Percentiles rank a stretch among this genome's conserved stretches.
Conservation (phyloP, 1,284 basidiomycete genomes). For the Cryptococcus sp. region DNA sequence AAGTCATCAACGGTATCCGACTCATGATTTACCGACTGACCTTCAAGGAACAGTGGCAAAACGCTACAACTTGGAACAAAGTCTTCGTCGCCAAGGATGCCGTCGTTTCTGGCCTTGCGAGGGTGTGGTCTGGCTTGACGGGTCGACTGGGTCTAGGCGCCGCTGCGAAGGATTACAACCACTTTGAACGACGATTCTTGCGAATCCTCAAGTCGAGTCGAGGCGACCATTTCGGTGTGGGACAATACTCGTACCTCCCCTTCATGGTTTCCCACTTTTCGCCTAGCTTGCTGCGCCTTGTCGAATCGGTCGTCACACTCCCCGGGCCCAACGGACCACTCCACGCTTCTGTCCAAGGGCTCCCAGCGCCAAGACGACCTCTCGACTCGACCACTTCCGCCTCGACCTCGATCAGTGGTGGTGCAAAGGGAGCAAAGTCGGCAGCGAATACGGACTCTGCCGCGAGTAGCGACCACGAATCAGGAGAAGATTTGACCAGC, state of each 20-base stretch:
- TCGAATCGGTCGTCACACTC: slow-evolving; percentile 19
- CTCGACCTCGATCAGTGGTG: slow-evolving; percentile 7
- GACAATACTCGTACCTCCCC: slow-evolving; percentile 30
- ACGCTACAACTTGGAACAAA: slow-evolving; percentile 19
- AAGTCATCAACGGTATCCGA: slow-evolving; percentile 28
- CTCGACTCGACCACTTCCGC: slow-evolving; percentile 1
- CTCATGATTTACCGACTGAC: slow-evolving; percentile 21
- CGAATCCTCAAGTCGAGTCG: slow-evolving; percentile 22
- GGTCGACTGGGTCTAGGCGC: slow-evolving; percentile 26
- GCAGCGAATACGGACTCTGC: slow-evolving; percentile 13
- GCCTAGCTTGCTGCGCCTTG: slow-evolving; percentile 16
- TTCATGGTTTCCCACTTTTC: slow-evolving; percentile 23
- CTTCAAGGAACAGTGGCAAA: slow-evolving; percentile 24
- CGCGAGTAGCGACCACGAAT: slow-evolving; percentile 34
- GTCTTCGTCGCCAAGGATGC: slow-evolving; percentile 30
- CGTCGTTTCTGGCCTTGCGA: slow-evolving; percentile 18
- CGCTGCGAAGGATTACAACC: slow-evolving; percentile 26
- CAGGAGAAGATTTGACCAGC: slow-evolving; percentile 32
- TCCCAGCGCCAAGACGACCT: slow-evolving; percentile 3
- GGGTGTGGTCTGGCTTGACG: slow-evolving; percentile 13
- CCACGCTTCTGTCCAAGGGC: slow-evolving; percentile 5
- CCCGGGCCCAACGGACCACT: slow-evolving; percentile 30
- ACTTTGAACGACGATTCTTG: slow-evolving; percentile 32
- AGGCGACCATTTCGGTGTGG: slow-evolving; percentile 18
- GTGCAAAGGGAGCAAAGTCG: neutral